phyloP scores from a whole-genome alignment of 306 rosid genomes.

The Trichosanthes truncata region DNA sequence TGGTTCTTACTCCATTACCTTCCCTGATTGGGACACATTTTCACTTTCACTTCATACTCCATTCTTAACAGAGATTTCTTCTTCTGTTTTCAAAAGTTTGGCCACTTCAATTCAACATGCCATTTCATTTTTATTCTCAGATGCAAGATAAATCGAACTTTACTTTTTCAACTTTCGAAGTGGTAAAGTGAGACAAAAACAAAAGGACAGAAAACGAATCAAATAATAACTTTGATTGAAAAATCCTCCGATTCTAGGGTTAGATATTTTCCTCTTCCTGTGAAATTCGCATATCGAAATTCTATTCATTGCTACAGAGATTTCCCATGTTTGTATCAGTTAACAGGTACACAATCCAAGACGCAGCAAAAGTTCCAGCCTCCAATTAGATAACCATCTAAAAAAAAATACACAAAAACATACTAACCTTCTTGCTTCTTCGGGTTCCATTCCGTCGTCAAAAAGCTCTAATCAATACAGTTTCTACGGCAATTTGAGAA shows the following conservation, averaged over 20 bases:
- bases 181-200: slow-evolving; percentile 1
- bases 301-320: background rate
- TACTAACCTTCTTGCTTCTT: background rate
- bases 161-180: slow-evolving; percentile 1
- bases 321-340: background rate
- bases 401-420: background rate
- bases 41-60: background rate
- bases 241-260: background rate
- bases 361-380: background rate
- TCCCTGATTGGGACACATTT: slow-evolving; percentile 10
- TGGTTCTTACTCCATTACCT: slow-evolving; percentile 23
- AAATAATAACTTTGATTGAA: background rate
- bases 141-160: background rate
- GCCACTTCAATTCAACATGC: background rate
- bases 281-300: background rate
- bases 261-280: background rate
- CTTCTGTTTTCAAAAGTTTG: background rate
- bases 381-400: background rate
- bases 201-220: background rate
- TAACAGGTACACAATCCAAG: background rate
- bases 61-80: background rate
- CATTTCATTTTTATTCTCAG: background rate
- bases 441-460: background rate
- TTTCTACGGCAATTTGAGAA: too few relatives aligned
- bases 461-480: background rate